Conservation (phyloP, 257 asterid genomes). For the Verbena officinalis region DNA sequence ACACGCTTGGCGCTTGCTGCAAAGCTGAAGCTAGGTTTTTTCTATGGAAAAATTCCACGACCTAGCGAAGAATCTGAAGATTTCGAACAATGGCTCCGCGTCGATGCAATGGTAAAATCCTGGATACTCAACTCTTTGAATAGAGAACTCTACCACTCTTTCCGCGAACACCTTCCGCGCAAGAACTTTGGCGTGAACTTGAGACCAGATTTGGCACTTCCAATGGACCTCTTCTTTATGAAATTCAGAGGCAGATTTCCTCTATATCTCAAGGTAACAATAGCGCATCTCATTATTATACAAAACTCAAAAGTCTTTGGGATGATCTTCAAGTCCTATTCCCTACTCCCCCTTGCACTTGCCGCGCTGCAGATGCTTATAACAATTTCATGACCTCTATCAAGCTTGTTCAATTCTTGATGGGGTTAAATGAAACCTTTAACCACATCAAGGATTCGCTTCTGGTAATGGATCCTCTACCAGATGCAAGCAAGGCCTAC, state of each 20-base stretch:
- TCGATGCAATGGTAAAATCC: background rate
- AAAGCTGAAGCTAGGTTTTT: too few relatives aligned
- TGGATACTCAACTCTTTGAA: background rate
- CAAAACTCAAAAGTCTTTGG: background rate
- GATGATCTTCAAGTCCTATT: background rate
- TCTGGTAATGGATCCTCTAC: background rate
- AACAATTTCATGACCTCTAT: background rate
- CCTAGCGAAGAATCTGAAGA: background rate
- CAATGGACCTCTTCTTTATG: background rate
- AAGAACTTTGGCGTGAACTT: background rate
- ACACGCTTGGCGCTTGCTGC: background rate
- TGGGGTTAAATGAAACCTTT: background rate
- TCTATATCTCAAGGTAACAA: background rate
- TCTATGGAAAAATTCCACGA: background rate
- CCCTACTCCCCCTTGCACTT: background rate
- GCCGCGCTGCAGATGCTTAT: background rate
- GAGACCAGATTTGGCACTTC: background rate
- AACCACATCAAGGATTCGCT: background rate
- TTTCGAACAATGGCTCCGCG: too few relatives aligned
- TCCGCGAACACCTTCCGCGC: background rate
- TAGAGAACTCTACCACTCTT: background rate
- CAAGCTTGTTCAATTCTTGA: background rate
- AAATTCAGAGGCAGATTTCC: background rate
- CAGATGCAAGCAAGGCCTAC: background rate
- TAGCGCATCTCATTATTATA: background rate